Percentiles rank a stretch among this genome's conserved stretches.
Evolutionary conservation across 208 protist genomes (phyloP).

Genomic region (Leishmania mexicana): DNA sequence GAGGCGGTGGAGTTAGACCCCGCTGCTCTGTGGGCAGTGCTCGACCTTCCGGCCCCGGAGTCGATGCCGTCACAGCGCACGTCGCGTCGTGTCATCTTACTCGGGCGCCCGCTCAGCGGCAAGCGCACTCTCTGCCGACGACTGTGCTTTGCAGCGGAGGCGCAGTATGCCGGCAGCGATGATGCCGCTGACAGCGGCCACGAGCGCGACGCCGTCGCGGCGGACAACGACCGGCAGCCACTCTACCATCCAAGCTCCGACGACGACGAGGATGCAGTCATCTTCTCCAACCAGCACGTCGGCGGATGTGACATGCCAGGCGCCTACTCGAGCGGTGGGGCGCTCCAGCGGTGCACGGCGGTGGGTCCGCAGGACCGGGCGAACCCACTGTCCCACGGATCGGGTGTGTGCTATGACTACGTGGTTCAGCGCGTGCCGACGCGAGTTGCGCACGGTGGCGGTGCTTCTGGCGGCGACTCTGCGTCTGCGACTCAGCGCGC

Average conservation of each 20-base stretch:
- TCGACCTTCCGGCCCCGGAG: constrained; percentile 55
- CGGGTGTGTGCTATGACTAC: constrained; percentile 72
- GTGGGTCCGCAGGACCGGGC: constrained; percentile 14
- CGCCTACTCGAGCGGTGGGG: constrained; percentile 16
- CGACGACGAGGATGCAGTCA: constrained; percentile 13
- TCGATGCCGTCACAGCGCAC: constrained; percentile 41
- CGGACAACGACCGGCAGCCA: constrained; percentile 25
- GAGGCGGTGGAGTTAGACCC: constrained; percentile 26
- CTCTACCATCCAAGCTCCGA: constrained; percentile 33
- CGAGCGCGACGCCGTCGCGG: constrained; percentile 4
- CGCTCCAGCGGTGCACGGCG: constrained; percentile 7
- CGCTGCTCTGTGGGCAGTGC: constrained; percentile 47
- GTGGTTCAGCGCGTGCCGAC: constrained; percentile 59
- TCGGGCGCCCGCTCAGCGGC: constrained; percentile 69
- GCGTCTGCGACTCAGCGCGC: neutral
- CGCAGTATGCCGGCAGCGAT: constrained; percentile 33
- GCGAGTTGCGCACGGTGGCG: constrained; percentile 17
- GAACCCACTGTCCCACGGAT: constrained; percentile 46
- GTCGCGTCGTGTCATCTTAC: constrained; percentile 58
- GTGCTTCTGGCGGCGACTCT: neutral
- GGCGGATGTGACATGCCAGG: constrained; percentile 18
- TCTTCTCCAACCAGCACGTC: neutral
- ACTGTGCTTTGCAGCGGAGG: constrained; percentile 65
- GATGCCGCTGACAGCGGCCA: neutral
- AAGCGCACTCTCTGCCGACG: constrained; percentile 76